A percentile compares a stretch with the other conserved stretches of the same genome.
phyloP scores from a whole-genome alignment of 1,139 yeast genomes.

The Nakaseomyces nivariensis region DNA sequence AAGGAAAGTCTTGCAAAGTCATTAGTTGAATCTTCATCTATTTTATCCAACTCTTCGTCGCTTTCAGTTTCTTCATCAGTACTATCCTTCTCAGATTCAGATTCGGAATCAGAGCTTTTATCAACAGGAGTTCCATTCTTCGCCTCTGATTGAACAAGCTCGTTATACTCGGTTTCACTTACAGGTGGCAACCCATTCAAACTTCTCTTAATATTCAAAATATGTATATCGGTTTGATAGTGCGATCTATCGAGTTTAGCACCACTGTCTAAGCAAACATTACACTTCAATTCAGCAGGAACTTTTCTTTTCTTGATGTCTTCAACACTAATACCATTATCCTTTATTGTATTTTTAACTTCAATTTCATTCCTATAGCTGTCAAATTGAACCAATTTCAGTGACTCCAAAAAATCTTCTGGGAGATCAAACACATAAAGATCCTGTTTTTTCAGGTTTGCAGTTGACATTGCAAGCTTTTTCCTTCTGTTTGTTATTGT shows the following conservation, averaged over 20 bases:
- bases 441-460: slow-evolving; percentile 29
- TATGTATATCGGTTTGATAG: slow-evolving; percentile 52
- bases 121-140: slow-evolving; percentile 38
- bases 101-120: slow-evolving; percentile 43
- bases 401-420: slow-evolving; percentile 35
- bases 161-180: slow-evolving; percentile 51
- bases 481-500: no score
- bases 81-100: slow-evolving; percentile 5
- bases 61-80: background rate
- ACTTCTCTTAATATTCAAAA: slow-evolving; percentile 50
- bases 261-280: background rate
- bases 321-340: slow-evolving; percentile 3
- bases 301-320: background rate
- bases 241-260: slow-evolving; percentile 32
- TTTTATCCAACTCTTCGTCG: background rate
- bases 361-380: slow-evolving; percentile 33
- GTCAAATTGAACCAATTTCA: slow-evolving; percentile 51
- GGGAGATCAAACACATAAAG: slow-evolving; percentile 47
- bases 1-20: slow-evolving; percentile 4
- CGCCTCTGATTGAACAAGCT: slow-evolving; percentile 36
- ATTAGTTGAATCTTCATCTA: slow-evolving; percentile 5
- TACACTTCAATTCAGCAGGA: background rate
- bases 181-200: slow-evolving; percentile 39
- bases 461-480: background rate
- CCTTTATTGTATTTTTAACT: slow-evolving; percentile 9